Evolutionary conservation across 2,329 filamentous ascomycete species (phyloP), one percentile per base, ranked within the genome.

Genomic region (Xylariomycetidae sp.): DNA sequence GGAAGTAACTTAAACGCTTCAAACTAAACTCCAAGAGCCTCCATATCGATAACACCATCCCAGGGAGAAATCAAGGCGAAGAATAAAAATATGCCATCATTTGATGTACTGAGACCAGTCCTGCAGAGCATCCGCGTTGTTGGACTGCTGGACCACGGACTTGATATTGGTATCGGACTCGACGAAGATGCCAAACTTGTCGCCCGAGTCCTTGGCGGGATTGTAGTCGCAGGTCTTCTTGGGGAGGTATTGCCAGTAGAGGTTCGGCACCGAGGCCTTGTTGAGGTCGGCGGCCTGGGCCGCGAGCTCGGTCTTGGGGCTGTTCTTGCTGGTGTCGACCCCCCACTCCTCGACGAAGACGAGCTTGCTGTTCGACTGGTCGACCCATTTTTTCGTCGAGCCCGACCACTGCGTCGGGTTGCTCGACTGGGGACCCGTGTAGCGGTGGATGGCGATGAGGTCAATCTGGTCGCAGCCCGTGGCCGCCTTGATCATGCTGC

Each of bases 271-370:
- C 17, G 50, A 51, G 30, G 25, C 48, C n/a, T 40, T 42, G 38
- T 53, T 53, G 44, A 59, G 51, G 19, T 53, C 48, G 19, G 33
- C 41, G 18, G 48, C 44, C 35, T 58, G 50, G 20, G 48, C 41
- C 6, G 44, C 40, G 30, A 54, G 51, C 33, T 50, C 50, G 6
- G 37, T 36, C 30, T 27, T 27, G 4, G 36, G 34, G 39, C 69
- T 61, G 30, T 61, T 62, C 22, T 66, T 58, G 2, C 63, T 63
- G 0, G 67, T 67, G 39, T 72, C 69, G 60, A 72, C 64, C 16
- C 51, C 50, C 51, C 55, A 57, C 30, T 56, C 54, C 37, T 57
- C 53, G 10, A 57, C 35, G 36, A 49, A 56, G 15, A 58, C 48
- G 16, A 52, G 44, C 42, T 58, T 59, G 20, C 46, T 45, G 18